Percentiles rank a stretch among this genome's conserved stretches.
Conservation (phyloP, 2,329 filamentous ascomycete species). For the Phaeosphaeriaceae sp. region DNA sequence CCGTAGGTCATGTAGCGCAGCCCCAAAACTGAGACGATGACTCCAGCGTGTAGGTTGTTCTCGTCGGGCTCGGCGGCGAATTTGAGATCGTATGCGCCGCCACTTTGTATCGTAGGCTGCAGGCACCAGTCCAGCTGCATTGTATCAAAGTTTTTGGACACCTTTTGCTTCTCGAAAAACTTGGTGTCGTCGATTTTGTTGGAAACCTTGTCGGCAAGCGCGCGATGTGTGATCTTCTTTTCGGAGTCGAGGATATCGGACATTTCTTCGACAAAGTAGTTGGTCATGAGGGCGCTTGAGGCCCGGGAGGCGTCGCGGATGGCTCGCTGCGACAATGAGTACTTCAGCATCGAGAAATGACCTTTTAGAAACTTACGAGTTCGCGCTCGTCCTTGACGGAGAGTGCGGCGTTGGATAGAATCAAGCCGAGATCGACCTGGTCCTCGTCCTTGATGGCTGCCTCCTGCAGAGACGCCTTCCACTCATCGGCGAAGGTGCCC, state of each 20-base stretch:
- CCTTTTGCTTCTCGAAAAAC: slow-evolving; percentile 87
- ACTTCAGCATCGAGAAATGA: slow-evolving; percentile 2
- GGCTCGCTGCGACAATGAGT: slow-evolving; percentile 63
- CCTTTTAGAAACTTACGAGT: slow-evolving; percentile 60
- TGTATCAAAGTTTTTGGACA: slow-evolving; percentile 86
- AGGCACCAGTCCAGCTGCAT: slow-evolving; percentile 93
- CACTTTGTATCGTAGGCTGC: slow-evolving; percentile 89
- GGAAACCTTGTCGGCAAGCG: slow-evolving; percentile 84
- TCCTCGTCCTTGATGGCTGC: slow-evolving; percentile 81
- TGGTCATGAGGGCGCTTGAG: slow-evolving; percentile 91
- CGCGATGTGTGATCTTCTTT: slow-evolving; percentile 93
- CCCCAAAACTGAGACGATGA: slow-evolving; percentile 91
- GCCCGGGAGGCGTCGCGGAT: slow-evolving; percentile 95
- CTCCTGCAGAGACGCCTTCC: slow-evolving; percentile 82
- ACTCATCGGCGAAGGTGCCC: slow-evolving; percentile 94
- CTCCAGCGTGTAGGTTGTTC: slow-evolving; percentile 82
- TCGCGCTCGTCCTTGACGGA: slow-evolving; percentile 95
- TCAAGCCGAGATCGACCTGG: slow-evolving; percentile 83
- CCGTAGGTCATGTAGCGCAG: slow-evolving; percentile 96
- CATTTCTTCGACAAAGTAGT: slow-evolving; percentile 98
- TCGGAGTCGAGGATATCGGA: slow-evolving; percentile 93
- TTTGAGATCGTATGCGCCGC: slow-evolving; percentile 91
- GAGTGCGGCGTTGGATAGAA: slow-evolving; percentile 83
- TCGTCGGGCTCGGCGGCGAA: slow-evolving; percentile 80
- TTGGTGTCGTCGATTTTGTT: slow-evolving; percentile 91